Conservation (phyloP, 176 grass and related monocot species). For the Pontederia paniculata region DNA sequence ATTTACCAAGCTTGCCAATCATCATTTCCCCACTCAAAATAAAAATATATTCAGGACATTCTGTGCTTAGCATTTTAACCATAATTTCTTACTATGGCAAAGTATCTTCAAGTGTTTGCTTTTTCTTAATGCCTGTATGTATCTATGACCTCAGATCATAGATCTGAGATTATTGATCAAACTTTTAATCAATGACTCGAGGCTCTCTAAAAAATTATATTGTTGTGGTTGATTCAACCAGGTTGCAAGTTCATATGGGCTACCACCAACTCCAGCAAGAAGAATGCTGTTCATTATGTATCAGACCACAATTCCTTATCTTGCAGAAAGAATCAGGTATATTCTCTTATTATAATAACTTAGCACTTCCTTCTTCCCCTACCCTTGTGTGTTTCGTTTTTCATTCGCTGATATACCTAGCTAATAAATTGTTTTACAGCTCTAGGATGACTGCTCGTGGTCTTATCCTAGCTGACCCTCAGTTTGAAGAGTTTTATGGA, state of each 20-base stretch:
- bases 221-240: constrained; percentile 23
- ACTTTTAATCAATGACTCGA: not conserved
- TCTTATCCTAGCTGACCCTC: constrained; percentile 52
- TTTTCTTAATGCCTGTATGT: too few species aligned
- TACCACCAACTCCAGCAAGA: constrained; percentile 80
- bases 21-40: too few species aligned
- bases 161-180: not conserved
- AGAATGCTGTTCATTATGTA: constrained; percentile 83
- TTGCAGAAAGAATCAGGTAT: constrained; percentile 90
- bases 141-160: not conserved
- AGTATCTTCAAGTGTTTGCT: too few species aligned
- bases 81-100: too few species aligned
- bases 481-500: constrained; percentile 41
- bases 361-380: not conserved
- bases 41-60: too few species aligned
- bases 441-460: constrained; percentile 84
- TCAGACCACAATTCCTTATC: constrained; percentile 75
- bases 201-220: not conserved
- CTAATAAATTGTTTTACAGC: constrained; percentile 34
- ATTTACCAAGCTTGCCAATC: too few species aligned
- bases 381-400: not conserved
- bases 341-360: not conserved
- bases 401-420: constrained; percentile 4
- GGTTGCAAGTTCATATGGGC: constrained; percentile 66
- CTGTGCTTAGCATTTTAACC: too few species aligned